phyloP scores from a whole-genome alignment of 768 basidiomycete genomes.

The Suillus bovinus region DNA sequence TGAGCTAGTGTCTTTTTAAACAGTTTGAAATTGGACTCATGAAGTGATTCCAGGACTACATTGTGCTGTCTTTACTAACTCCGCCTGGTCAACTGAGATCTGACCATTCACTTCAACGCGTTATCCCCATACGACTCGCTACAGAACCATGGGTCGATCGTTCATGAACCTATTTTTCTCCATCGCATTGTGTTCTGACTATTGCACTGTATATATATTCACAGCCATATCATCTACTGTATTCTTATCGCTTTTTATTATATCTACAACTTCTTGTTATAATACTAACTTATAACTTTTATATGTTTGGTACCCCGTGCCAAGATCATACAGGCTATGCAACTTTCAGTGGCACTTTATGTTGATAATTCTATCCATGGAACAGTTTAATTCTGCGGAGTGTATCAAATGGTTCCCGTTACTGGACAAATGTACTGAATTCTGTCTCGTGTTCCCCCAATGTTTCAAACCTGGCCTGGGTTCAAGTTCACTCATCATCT shows the following conservation, averaged over 20 bases:
- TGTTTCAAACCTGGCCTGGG: too few relatives aligned
- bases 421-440: too few relatives aligned
- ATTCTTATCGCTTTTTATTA: constrained; percentile 6
- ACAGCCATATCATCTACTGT: not conserved
- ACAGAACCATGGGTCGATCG: constrained; percentile 53
- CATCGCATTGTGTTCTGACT: not conserved
- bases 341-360: too few relatives aligned
- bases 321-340: not conserved
- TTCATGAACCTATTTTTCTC: constrained; percentile 16
- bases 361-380: too few relatives aligned
- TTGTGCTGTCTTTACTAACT: constrained; percentile 49
- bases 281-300: not conserved
- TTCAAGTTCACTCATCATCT: too few relatives aligned
- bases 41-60: constrained; percentile 50
- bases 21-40: not conserved
- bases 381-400: not conserved
- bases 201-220: constrained; percentile 1
- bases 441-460: too few relatives aligned
- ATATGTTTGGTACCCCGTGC: not conserved
- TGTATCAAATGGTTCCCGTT: too few relatives aligned
- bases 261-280: not conserved
- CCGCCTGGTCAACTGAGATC: constrained; percentile 35
- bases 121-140: constrained; percentile 60
- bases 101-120: constrained; percentile 41
- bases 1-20: constrained; percentile 23